Evolutionary conservation across 2,329 filamentous ascomycete genomes (phyloP), one percentile per base, ranked within the genome.

Genomic region (Cladosporium cucumerinum): DNA sequence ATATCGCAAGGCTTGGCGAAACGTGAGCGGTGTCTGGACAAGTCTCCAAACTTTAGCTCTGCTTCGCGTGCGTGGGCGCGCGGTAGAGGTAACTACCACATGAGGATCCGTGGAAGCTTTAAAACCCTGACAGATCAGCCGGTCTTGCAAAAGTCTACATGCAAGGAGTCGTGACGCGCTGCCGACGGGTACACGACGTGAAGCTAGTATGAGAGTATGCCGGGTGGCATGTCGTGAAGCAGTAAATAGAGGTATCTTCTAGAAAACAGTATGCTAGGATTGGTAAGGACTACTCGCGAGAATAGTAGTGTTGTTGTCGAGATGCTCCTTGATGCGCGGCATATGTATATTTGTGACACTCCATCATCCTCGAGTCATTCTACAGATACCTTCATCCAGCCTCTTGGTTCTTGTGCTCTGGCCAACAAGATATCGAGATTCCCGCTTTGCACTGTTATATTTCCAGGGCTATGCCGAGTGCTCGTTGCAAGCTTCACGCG

Each of bases 1-100:
- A 21, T 55, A 62, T 43, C 48, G 34, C 46, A 49, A 48, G 49
- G 34, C 60, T 62, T 62, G 60, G 51, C 51, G 16, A 21, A 11
- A 18, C 16, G 8, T 30, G 28, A 34, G 8, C 12, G 21, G 46
- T 46, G n/a, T 26, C 18, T 32, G 51, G 51, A 52, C 49, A 16
- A 52, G 23, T 28, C 25, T 52, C 49, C 49, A 18, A 54, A 6
- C n/a, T 58, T 58, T 46, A 11, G 36, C 3, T 54, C 32, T 12
- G 26, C 51, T 21, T 58, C 55, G 55, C 55, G 55, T 58, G 55
- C 23, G 55, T 23, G 39, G n/a, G 39, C 10, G 10, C 39, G 34
- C 32, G 32, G 32, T 34, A n/a, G n/a, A n/a, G n/a, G n/a, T n/a
- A n/a, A n/a, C n/a, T n/a, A 34, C 32, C 32, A 14, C 32, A 18